Percentiles rank a stretch among this genome's conserved stretches.
Conservation (phyloP, 1,139 yeast genomes). For the Magnusiomyces tetraspermus region DNA sequence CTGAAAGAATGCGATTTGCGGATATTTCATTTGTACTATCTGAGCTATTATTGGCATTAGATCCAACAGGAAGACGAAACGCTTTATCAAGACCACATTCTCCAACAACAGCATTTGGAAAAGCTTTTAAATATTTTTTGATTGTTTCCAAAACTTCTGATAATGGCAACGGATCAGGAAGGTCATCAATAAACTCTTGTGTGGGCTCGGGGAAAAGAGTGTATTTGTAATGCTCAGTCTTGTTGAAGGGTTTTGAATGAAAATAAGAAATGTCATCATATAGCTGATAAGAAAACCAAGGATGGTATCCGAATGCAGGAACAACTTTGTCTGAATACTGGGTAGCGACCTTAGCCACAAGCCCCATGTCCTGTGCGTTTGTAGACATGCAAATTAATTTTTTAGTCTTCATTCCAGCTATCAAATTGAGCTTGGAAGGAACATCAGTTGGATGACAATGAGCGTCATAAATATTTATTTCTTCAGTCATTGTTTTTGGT, state of each 20-base stretch:
- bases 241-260: conserved; percentile 17
- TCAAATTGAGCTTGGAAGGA: conserved; percentile 19
- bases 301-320: conserved; percentile 79
- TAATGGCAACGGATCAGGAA: conserved; percentile 57
- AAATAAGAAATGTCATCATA: conserved; percentile 25
- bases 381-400: conserved; percentile 35
- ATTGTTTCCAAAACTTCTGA: conserved; percentile 34
- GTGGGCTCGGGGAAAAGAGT: conserved; percentile 40
- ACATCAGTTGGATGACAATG: conserved; percentile 49
- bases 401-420: conserved; percentile 19
- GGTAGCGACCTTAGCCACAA: conserved; percentile 27
- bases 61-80: conserved; percentile 52
- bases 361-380: conserved; percentile 29
- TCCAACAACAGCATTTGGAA: conserved; percentile 45
- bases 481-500: background rate
- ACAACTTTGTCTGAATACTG: conserved; percentile 33
- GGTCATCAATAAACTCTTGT: conserved; percentile 36
- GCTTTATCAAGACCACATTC: conserved; percentile 82
- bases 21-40: conserved; percentile 24
- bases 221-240: conserved; percentile 43
- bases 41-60: background rate
- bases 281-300: conserved; percentile 75
- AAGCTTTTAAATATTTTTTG: conserved; percentile 24
- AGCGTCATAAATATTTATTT: conserved; percentile 40
- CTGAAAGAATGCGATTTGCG: conserved; percentile 32